Conservation (phyloP, 495 filamentous ascomycete species). For the Chaetomidium leptoderma region DNA sequence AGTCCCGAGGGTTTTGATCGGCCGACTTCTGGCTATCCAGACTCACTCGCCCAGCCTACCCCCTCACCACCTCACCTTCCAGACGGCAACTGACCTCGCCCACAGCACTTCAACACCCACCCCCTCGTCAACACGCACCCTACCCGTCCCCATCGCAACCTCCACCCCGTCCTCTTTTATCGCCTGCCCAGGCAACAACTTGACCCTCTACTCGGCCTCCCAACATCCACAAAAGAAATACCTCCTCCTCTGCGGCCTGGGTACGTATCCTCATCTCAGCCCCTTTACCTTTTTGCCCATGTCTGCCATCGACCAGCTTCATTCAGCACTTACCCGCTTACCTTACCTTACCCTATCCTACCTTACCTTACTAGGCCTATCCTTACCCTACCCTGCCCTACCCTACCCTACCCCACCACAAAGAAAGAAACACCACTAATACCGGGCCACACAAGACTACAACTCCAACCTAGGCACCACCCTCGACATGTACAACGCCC, state of each 20-base stretch:
- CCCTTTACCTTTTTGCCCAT: neutral
- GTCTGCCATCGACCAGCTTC: too few relatives aligned
- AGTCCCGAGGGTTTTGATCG: too few relatives aligned
- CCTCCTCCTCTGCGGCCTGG: constrained; percentile 33
- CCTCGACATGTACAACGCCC: constrained; percentile 26
- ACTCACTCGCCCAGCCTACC: neutral
- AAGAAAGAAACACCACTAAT: too few relatives aligned
- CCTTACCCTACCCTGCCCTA: too few relatives aligned
- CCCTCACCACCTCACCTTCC: neutral
- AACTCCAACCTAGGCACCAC: constrained; percentile 25
- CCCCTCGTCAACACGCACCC: constrained; percentile 7
- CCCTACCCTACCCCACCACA: too few relatives aligned
- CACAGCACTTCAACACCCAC: neutral
- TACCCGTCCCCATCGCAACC: constrained; percentile 16
- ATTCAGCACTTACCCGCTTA: too few relatives aligned
- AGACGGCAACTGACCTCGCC: neutral
- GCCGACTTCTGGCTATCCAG: neutral
- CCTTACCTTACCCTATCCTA: too few relatives aligned
- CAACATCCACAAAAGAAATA: constrained; percentile 18
- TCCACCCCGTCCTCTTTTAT: constrained; percentile 13
- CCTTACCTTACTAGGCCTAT: too few relatives aligned
- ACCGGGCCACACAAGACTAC: constrained; percentile 23
- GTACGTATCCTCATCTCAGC: neutral
- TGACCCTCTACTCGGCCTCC: constrained; percentile 31
- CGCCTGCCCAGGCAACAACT: constrained; percentile 33